Conservation (phyloP, 2,329 filamentous ascomycete genomes). For the Alternaria sp. region DNA sequence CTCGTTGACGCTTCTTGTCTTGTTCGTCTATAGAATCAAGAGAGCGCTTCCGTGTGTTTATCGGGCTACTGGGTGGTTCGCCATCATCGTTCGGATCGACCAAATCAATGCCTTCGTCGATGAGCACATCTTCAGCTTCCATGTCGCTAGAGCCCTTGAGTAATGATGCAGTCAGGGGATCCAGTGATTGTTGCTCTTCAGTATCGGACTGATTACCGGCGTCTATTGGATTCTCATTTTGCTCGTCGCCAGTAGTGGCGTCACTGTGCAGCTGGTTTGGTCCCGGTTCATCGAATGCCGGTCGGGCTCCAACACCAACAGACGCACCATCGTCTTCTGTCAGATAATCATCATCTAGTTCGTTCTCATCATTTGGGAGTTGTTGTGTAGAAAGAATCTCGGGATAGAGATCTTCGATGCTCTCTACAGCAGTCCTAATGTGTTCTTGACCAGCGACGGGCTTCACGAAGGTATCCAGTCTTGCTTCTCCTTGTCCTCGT, state of each 20-base stretch:
- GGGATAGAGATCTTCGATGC: slow-evolving; percentile 87
- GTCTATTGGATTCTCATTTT: slow-evolving; percentile 41
- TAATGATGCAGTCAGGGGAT: slow-evolving; percentile 43
- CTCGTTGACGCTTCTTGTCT: slow-evolving; percentile 25
- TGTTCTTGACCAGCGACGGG: slow-evolving; percentile 61
- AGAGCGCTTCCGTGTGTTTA: slow-evolving; percentile 31
- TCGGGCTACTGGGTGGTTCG: slow-evolving; percentile 10
- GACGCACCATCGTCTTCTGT: neutral
- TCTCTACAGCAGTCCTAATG: slow-evolving; percentile 81
- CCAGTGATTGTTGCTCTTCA: slow-evolving; percentile 37
- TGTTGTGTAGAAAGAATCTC: slow-evolving; percentile 60
- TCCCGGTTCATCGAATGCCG: neutral
- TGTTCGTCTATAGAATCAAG: slow-evolving; percentile 17
- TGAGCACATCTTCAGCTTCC: slow-evolving; percentile 15
- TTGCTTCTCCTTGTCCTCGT: slow-evolving; percentile 56
- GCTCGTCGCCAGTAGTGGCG: slow-evolving; percentile 12
- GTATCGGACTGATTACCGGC: slow-evolving; percentile 25
- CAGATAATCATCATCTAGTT: neutral
- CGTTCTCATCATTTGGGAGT: slow-evolving; percentile 18
- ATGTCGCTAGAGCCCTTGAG: slow-evolving; percentile 19
- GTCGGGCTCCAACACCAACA: neutral
- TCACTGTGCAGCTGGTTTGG: slow-evolving; percentile 12
- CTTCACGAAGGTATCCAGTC: slow-evolving; percentile 73
- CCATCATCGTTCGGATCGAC: slow-evolving; percentile 27
- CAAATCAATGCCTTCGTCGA: slow-evolving; percentile 33